Base-by-base conservation (phyloP, 2,329 filamentous ascomycete species). In the Orbilia javanica region DNA sequence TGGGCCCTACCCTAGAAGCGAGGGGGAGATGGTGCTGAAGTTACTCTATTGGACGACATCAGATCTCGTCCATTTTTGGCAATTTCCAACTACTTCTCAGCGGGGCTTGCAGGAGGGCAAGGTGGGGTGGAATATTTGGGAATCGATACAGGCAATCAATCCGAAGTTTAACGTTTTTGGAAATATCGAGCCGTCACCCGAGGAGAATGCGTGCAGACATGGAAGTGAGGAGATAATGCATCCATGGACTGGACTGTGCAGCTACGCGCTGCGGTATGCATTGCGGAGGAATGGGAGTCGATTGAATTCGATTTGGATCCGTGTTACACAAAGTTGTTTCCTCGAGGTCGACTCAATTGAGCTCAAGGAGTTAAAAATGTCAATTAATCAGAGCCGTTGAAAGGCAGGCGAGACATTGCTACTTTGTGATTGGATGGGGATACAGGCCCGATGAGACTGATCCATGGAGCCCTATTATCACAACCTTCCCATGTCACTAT, bases 341-440 rank as follows among this genome's bases (percentile, higher is more conserved):
- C 15, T 52, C 20, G 52, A n/a, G n/a, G n/a, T n/a, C 52, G 7
- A 15, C 20, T 36, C 34, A 10, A 36, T 36, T 10, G 34, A 13
- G 36, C n/a, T 39, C 27, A 55, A 34, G 7, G 11, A 57, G n/a
- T 7, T 8, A 31, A n/a, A 53, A 5, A 31, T 46, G 39, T n/a
- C n/a, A n/a, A n/a, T n/a, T n/a, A n/a, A n/a, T n/a, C n/a, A n/a
- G n/a, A n/a, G n/a, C n/a, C n/a, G n/a, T 52, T 4, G 6, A 18
- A 53, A 57, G 71, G 55, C 71, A 75, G 62, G 6, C 11, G 20
- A 73, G 34, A 46, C 36, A 64, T 6, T 27, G 11, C 39, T 63
- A 48, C 57, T 8, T 15, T 52, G 31, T 78, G 74, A 78, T 78
- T 78, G 74, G 74, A 78, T 78, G 67, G 74, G 74, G 74, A 69